Conservation (phyloP, 495 filamentous ascomycete species). For the Cairneyella variabilis region DNA sequence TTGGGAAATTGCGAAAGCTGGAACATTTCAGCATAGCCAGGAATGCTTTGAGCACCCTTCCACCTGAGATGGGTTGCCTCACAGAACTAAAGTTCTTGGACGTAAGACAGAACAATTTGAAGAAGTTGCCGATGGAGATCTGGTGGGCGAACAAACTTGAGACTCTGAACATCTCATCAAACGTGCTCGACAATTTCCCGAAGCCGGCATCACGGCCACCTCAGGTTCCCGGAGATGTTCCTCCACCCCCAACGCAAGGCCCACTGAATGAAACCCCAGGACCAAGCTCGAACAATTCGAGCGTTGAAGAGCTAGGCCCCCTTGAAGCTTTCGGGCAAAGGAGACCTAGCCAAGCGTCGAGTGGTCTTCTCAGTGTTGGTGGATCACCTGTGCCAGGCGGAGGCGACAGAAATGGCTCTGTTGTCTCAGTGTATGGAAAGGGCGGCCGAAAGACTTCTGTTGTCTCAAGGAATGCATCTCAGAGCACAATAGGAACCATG, state of each 20-base stretch:
- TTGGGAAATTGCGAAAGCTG: slow-evolving; percentile 77
- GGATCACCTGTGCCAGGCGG: slow-evolving; percentile 60
- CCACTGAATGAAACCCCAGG: slow-evolving; percentile 43
- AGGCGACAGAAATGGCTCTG: slow-evolving; percentile 70
- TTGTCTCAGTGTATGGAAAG: slow-evolving; percentile 72
- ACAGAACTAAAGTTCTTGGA: slow-evolving; percentile 81
- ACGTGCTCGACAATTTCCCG: slow-evolving; percentile 84
- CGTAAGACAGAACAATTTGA: slow-evolving; percentile 86
- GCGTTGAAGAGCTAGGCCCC: slow-evolving; percentile 70
- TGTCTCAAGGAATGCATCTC: slow-evolving; percentile 55
- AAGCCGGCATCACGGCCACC: slow-evolving; percentile 68
- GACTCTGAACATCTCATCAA: slow-evolving; percentile 91
- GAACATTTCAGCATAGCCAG: slow-evolving; percentile 92
- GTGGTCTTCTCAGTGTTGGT: slow-evolving; percentile 67
- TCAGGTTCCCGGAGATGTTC: slow-evolving; percentile 47
- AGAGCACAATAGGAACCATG: slow-evolving; percentile 40
- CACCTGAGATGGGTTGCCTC: slow-evolving; percentile 80
- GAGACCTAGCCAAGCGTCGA: slow-evolving; percentile 80
- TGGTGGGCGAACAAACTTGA: slow-evolving; percentile 90
- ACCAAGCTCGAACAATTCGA: slow-evolving; percentile 56
- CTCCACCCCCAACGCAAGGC: slow-evolving; percentile 22
- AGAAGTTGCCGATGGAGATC: slow-evolving; percentile 80
- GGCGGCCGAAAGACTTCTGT: slow-evolving; percentile 79
- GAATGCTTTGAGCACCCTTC: slow-evolving; percentile 79
- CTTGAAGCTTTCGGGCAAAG: slow-evolving; percentile 61